These are phyloP conservation scores for Boletellus ananiceps DNA, from an alignment of 768 basidiomycete species.

Conservation along the genomic window DNA sequence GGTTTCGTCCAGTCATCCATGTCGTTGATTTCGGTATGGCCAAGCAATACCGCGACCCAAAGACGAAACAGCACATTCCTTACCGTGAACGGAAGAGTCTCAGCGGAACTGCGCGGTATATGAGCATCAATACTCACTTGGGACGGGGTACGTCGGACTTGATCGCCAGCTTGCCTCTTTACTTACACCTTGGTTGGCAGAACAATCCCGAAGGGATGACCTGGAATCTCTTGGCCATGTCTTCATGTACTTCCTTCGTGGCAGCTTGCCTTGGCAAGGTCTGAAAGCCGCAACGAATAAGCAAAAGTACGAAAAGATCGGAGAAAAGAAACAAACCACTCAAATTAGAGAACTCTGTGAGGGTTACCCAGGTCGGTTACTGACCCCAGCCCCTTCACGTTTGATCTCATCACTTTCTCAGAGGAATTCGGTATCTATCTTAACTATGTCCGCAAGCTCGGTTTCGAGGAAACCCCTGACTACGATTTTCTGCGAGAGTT, in stretches of 20 bases:
- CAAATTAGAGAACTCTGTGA: conserved; percentile 96
- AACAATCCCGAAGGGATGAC: conserved; percentile 94
- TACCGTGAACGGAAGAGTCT: conserved; percentile 97
- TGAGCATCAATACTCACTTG: conserved; percentile 99
- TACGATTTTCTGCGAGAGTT: conserved; percentile 97
- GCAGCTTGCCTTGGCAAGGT: conserved; percentile 98
- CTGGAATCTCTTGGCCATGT: conserved; percentile 99
- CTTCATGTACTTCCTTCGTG: conserved; percentile 99
- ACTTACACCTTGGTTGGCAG: conserved; percentile 32
- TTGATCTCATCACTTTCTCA: conserved; percentile 30
- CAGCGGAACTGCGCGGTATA: conserved; percentile 96
- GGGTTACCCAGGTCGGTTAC: conserved; percentile 77
- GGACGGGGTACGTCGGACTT: conserved; percentile 67
- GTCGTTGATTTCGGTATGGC: conserved; percentile 99
- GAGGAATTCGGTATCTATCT: conserved; percentile 99
- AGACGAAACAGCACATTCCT: conserved; percentile 98
- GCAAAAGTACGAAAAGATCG: conserved; percentile 99
- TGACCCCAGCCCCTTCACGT: background rate
- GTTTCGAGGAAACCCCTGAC: conserved; percentile 98
- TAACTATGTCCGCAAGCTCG: conserved; percentile 98
- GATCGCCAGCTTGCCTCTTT: conserved; percentile 1
- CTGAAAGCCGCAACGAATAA: conserved; percentile 99
- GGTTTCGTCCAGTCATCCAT: conserved; percentile 59
- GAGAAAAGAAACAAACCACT: conserved; percentile 99
- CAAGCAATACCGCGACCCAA: conserved; percentile 98